Percentiles rank a stretch among this genome's conserved stretches.
These are phyloP conservation scores for Eustoma russellianum DNA, from an alignment of 257 asterid species.

Conservation along the genomic window DNA sequence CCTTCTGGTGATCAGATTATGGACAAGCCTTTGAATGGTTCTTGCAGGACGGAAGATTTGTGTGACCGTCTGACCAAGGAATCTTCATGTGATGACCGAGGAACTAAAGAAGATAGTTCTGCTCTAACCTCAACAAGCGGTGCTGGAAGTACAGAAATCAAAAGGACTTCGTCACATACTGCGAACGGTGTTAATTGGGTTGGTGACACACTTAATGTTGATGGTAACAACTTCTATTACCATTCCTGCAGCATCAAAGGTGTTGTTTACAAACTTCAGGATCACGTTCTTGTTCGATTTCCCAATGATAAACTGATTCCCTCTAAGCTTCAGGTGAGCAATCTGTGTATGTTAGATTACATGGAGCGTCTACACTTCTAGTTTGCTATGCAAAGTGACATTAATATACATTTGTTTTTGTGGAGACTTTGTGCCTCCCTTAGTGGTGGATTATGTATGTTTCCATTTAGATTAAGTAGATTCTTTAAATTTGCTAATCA, in stretches of 20 bases:
- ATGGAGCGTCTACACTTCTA: too few relatives aligned
- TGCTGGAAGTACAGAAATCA: slow-evolving; percentile 24
- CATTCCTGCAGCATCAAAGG: slow-evolving; percentile 64
- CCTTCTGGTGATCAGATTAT: slow-evolving; percentile 23
- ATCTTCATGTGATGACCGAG: slow-evolving; percentile 23
- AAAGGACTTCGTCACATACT: slow-evolving; percentile 25
- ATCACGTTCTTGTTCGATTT: slow-evolving; percentile 55
- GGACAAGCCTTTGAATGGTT: slow-evolving; percentile 20
- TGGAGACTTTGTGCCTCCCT: too few relatives aligned
- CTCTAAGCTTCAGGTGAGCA: slow-evolving; percentile 73
- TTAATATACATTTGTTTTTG: too few relatives aligned
- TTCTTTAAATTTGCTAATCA: too few relatives aligned
- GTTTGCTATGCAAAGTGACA: too few relatives aligned
- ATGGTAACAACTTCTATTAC: slow-evolving; percentile 54
- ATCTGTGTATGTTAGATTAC: slow-evolving; percentile 8
- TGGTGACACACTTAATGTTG: slow-evolving; percentile 46
- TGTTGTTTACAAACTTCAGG: slow-evolving; percentile 40
- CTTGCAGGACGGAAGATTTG: slow-evolving; percentile 23
- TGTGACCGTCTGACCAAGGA: slow-evolving; percentile 9
- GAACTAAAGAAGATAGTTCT: slow-evolving; percentile 23
- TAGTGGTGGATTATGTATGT: too few relatives aligned
- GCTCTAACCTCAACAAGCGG: slow-evolving; percentile 29
- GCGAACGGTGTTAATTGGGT: slow-evolving; percentile 55
- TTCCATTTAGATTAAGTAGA: too few relatives aligned
- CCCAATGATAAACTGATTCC: slow-evolving; percentile 51